phyloP scores from a whole-genome alignment of 176 grass and related monocot species.

The Areca catechu region DNA sequence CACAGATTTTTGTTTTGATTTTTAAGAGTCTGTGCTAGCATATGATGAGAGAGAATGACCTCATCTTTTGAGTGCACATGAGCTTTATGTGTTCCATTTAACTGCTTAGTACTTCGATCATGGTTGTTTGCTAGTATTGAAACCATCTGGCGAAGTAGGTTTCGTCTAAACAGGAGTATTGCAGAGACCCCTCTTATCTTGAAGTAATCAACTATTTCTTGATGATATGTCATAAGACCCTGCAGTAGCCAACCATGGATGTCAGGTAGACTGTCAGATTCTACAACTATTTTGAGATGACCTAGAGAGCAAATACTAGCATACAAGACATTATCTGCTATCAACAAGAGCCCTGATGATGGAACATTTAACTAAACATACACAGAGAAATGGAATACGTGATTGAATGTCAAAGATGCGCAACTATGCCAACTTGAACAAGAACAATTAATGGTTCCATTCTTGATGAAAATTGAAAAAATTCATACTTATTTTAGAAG shows the following conservation, averaged over 20 bases:
- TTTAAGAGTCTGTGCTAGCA: background rate
- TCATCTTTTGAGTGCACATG: slow-evolving; percentile 72
- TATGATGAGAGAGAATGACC: slow-evolving; percentile 19
- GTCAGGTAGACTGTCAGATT: no score
- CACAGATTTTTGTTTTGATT: background rate
- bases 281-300: no score
- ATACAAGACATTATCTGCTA: no score
- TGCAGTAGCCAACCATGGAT: background rate
- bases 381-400: no score
- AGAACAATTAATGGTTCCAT: no score
- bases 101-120: slow-evolving; percentile 64
- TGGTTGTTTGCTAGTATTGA: slow-evolving; percentile 69
- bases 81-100: slow-evolving; percentile 89
- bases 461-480: no score
- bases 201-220: slow-evolving; percentile 55
- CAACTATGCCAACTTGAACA: no score
- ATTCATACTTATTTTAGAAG: no score
- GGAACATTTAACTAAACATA: no score
- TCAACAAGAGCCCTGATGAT: no score
- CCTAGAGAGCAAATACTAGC: no score
- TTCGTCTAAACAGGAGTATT: slow-evolving; percentile 83
- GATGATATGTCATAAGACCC: slow-evolving; percentile 63
- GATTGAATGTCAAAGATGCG: no score
- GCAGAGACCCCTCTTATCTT: slow-evolving; percentile 49
- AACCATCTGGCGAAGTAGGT: slow-evolving; percentile 69